These are phyloP conservation scores for Yamadazyma conglobata DNA, from an alignment of 1,139 yeast species.

Conservation along the genomic window DNA sequence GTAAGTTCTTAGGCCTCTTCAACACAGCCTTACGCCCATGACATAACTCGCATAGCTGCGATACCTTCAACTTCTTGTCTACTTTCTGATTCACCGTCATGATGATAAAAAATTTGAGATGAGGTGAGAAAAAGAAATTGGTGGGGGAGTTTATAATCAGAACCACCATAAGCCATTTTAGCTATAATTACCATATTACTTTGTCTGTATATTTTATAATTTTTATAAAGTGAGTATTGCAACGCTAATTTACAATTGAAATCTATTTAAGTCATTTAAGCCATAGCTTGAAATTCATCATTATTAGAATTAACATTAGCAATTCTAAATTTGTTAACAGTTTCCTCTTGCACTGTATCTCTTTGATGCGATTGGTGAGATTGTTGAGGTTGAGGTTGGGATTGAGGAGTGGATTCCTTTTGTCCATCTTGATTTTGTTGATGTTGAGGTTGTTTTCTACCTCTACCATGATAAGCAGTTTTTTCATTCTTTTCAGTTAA, in stretches of 20 bases:
- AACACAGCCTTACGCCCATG: conserved; percentile 79
- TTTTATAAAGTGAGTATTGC: too few relatives aligned
- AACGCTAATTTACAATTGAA: conserved; percentile 9
- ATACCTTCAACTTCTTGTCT: conserved; percentile 35
- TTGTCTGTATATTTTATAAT: background rate
- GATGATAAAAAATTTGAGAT: background rate
- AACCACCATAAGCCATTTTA: too few relatives aligned
- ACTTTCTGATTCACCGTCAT: conserved; percentile 11
- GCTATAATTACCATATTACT: too few relatives aligned
- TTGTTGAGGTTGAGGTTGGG: conserved; percentile 30
- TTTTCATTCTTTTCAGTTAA: conserved; percentile 84
- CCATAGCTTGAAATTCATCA: conserved; percentile 43
- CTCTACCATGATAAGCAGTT: conserved; percentile 72
- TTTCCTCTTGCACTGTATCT: conserved; percentile 25
- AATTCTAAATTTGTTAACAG: conserved; percentile 42
- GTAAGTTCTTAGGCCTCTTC: conserved; percentile 88
- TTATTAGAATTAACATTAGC: conserved; percentile 46
- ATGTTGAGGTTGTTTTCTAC: conserved; percentile 35
- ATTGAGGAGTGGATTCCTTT: conserved; percentile 29
- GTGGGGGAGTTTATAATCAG: too few relatives aligned
- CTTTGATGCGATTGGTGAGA: conserved; percentile 20
- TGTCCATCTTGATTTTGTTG: conserved; percentile 34
- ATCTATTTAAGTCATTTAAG: conserved; percentile 7
- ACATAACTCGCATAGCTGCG: conserved; percentile 77
- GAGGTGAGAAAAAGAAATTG: too few relatives aligned